Conservation (phyloP, 306 rosid species). For the Rosa rugosa region DNA sequence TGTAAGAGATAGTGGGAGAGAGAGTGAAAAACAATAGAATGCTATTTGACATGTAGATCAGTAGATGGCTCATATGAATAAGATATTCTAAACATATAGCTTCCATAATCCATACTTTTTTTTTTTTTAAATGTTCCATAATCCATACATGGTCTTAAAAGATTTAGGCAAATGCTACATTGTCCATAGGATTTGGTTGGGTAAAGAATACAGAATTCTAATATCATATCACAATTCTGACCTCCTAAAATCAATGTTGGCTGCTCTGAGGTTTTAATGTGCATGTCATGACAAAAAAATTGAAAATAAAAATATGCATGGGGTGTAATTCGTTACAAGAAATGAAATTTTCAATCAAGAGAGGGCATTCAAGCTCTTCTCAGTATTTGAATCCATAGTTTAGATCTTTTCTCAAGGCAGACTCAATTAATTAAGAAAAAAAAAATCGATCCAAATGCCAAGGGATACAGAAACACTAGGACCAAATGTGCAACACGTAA, state of each 20-base stretch:
- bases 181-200: not conserved
- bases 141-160: not conserved
- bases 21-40: not conserved
- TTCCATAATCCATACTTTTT: not conserved
- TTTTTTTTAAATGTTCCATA: not conserved
- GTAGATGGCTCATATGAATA: not conserved
- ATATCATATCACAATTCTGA: not conserved
- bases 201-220: not conserved
- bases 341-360: not conserved
- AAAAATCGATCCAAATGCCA: not conserved
- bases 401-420: slow-evolving; percentile 13
- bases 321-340: not conserved
- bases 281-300: not conserved
- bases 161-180: not conserved
- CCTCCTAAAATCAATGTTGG: not conserved
- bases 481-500: slow-evolving; percentile 23
- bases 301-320: not conserved
- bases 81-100: not conserved
- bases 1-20: not conserved
- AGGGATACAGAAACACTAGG: slow-evolving; percentile 18
- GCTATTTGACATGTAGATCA: not conserved
- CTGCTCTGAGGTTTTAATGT: not conserved
- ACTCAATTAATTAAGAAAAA: not conserved
- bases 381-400: not conserved
- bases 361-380: not conserved